A percentile compares a stretch with the other conserved stretches of the same genome.
Conservation (phyloP, 768 basidiomycete genomes). For the Leccinum pellstonianum region DNA sequence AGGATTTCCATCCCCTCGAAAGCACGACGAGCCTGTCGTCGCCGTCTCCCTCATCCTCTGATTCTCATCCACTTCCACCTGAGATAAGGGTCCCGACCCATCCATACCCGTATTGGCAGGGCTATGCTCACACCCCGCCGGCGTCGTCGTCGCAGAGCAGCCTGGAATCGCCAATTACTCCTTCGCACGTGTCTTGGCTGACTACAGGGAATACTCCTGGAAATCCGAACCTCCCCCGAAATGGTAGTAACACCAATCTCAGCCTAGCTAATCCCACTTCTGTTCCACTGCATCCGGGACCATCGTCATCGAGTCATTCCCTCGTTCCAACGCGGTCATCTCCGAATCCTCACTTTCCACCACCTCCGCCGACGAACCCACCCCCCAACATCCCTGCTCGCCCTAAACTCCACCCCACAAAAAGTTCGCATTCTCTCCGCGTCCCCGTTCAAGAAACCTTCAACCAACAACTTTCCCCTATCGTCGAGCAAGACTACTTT, state of each 20-base stretch:
- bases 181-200: conserved; percentile 43
- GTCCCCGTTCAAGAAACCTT: conserved; percentile 34
- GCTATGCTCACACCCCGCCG: conserved; percentile 28
- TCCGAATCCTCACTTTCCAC: conserved; percentile 34
- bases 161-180: conserved; percentile 34
- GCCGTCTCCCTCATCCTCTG: conserved; percentile 24
- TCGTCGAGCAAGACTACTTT: conserved; percentile 62
- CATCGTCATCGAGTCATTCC: conserved; percentile 15
- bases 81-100: conserved; percentile 34
- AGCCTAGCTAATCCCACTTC: background rate
- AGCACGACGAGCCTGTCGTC: conserved; percentile 18
- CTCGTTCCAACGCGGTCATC: conserved; percentile 23
- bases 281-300: background rate
- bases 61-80: conserved; percentile 26
- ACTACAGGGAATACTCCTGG: conserved; percentile 12
- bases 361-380: conserved; percentile 31
- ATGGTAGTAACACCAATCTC: conserved; percentile 7
- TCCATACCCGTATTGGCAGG: conserved; percentile 37
- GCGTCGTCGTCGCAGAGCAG: conserved; percentile 33
- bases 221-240: conserved; percentile 6
- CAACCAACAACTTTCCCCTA: conserved; percentile 56
- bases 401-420: conserved; percentile 34
- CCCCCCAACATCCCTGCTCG: conserved; percentile 29
- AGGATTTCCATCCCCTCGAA: conserved; percentile 17
- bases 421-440: conserved; percentile 45